phyloP scores from a whole-genome alignment of 495 filamentous ascomycete genomes.

The Penicillium coffeae region DNA sequence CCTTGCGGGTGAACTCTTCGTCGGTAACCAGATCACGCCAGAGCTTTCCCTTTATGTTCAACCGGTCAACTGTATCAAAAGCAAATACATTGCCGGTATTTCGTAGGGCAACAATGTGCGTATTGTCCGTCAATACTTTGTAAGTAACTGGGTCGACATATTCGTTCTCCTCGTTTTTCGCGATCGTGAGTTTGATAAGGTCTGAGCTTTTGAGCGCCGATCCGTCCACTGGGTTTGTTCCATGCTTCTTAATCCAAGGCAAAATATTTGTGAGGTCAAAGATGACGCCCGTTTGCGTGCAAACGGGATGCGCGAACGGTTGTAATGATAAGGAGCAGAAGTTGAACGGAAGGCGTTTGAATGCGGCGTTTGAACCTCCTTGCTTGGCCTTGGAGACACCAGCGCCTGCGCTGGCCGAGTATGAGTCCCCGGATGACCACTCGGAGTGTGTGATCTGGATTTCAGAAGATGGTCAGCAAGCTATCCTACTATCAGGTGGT shows the following conservation, averaged over 20 bases:
- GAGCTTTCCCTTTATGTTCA: conserved; percentile 97
- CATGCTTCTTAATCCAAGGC: conserved; percentile 89
- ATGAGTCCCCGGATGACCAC: conserved; percentile 89
- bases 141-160: conserved; percentile 94
- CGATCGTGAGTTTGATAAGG: conserved; percentile 85
- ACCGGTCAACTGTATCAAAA: conserved; percentile 88
- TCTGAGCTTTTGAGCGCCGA: conserved; percentile 72
- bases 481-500: conserved; percentile 13
- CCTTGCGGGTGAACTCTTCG: conserved; percentile 79
- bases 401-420: conserved; percentile 69
- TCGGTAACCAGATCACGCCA: conserved; percentile 92
- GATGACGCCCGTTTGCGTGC: conserved; percentile 71
- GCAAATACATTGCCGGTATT: conserved; percentile 93
- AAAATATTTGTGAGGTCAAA: conserved; percentile 86
- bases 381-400: conserved; percentile 49
- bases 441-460: conserved; percentile 84
- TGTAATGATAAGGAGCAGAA: conserved; percentile 95
- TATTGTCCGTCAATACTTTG: conserved; percentile 97
- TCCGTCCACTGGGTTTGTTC: conserved; percentile 85
- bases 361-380: conserved; percentile 58
- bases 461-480: conserved; percentile 12
- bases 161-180: conserved; percentile 90
- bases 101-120: conserved; percentile 86
- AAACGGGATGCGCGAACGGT: conserved; percentile 83
- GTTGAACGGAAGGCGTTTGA: conserved; percentile 93